Evolutionary conservation across 106 monocot species (phyloP), one percentile per base, ranked within the genome.

Genomic region (Dendrobium catenatum): DNA sequence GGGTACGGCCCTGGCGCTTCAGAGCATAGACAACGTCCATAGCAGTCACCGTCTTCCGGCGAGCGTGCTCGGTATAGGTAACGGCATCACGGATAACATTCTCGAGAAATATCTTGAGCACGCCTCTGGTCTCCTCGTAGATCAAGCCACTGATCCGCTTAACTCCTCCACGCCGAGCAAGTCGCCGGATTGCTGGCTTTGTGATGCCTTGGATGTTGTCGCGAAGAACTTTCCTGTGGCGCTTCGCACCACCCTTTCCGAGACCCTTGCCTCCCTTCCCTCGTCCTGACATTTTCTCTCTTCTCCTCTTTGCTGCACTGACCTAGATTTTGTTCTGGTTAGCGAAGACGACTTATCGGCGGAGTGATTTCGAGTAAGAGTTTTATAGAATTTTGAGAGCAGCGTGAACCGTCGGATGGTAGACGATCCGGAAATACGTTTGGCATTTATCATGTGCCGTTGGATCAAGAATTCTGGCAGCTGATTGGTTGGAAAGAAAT

Each of bases 1-100:
- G 70, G n/a, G 70, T 70, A 4, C 70, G 70, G 37, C 70, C 70
- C 86, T 86, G 86, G 51, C 82, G 78, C 86, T 86, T 86, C 68
- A 86, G 83, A 20, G 86, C 83, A 42, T 86, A 86, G 67, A 86
- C 86, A 17, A 86, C 86, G 42, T 87, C 86, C 86, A 87, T 87
- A 20, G 86, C 86, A 4, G 83, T 83, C 20, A 83, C 83, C 33
- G 83, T 80, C 86, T 83, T 81, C 11, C 83, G 51, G 10, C 86
- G 80, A 29, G 80, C 91, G 82, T 95, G 94, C 86, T 95, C 92
- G 11, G 94, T 95, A 88, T 95, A 95, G 68, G 94, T 95, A 2
- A 95, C 94, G 42, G 94, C 89, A 58, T 95, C 94, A 44, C 94
- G 89, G 85, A 95, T 92, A 72, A 95, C 94, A 80, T 95, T 95